Base-by-base conservation (phyloP, 2,329 filamentous ascomycete species). In the Sporothrix schenckii region DNA sequence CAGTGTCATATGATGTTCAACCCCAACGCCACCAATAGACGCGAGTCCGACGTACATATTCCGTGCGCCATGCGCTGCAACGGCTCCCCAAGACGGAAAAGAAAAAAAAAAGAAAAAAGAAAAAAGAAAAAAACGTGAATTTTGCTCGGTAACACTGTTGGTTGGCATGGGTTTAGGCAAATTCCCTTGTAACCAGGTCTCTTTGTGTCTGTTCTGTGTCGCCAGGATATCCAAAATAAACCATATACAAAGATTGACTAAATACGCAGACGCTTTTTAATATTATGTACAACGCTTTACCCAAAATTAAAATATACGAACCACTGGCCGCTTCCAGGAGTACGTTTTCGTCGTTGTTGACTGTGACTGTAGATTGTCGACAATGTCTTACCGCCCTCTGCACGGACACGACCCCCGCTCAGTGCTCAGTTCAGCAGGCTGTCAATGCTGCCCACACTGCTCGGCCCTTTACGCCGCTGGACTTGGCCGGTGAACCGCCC, bases 391-490 rank as follows among this genome's bases (percentile, higher is more conserved):
- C 41, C 61, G 9, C 41, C 54, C 27, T 30, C 27, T 30, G 27
- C 27, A 30, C 3, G 27, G 27, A 30, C 4, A 34, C 34, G 34
- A 10, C 41, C 27, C 4, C 41, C 41, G 13, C 41, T 73, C 71
- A 34, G 53, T 68, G 54, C 65, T 68, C 14, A 44, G 30, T 74
- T 74, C 9, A 74, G 65, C 63, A 74, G 65, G 21, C 73, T 73
- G 72, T 71, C 70, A n/a, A 74, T 74, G 71, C 73, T 74, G 30
- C 60, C 70, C 19, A 73, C 69, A 44, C 72, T 74, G 50, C 52
- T 54, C 9, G 67, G 67, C 3, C 67, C 61, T 9, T 61, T 66
- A 3, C 54, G 68, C 39, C 53, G 61, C 44, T 4, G 52, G 19
- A 24, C 39, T 14, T 34, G 54, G 30, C 44, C 34, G 1, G 54